These are phyloP conservation scores for Taxillus chinensis DNA, from an alignment of 164 flowering plant genomes.

Conservation along the genomic window DNA sequence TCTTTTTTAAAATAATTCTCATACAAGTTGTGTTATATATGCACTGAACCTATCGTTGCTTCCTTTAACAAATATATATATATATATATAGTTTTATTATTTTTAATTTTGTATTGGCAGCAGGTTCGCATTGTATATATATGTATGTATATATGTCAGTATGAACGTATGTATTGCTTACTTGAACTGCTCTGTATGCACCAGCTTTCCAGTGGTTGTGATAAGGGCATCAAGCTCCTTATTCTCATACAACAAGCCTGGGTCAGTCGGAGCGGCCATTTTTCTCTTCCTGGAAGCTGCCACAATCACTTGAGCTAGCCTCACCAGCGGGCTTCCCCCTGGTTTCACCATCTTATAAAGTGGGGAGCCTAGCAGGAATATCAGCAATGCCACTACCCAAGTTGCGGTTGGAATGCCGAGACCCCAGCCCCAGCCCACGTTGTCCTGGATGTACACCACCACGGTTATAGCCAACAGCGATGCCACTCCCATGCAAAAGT, in stretches of 20 bases:
- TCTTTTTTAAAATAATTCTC: too few species aligned
- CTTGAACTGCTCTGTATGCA: constrained; percentile 55
- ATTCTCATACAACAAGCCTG: constrained; percentile 33
- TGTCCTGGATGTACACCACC: constrained; percentile 63
- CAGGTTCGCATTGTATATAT: too few species aligned
- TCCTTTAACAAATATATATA: too few species aligned
- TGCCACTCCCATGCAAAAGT: constrained; percentile 54
- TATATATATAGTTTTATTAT: too few species aligned
- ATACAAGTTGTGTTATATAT: too few species aligned
- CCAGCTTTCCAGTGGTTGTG: constrained; percentile 41
- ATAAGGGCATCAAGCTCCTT: constrained; percentile 47
- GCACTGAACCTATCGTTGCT: too few species aligned
- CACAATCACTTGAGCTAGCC: constrained; percentile 45
- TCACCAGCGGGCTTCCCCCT: constrained; percentile 49
- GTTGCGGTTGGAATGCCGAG: constrained; percentile 56
- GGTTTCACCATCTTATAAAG: constrained; percentile 39
- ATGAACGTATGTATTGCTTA: constrained; percentile 12
- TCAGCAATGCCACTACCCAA: constrained; percentile 46
- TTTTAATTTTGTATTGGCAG: too few species aligned
- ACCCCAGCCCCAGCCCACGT: constrained; percentile 75
- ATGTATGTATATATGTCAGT: too few species aligned
- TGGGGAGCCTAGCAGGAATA: constrained; percentile 37
- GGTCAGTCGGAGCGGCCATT: constrained; percentile 24
- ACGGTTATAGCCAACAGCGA: constrained; percentile 43
- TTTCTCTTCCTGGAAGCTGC: constrained; percentile 51